These are phyloP conservation scores for Aureobasidium lini DNA, from an alignment of 2,329 filamentous ascomycete genomes.

Conservation along the genomic window DNA sequence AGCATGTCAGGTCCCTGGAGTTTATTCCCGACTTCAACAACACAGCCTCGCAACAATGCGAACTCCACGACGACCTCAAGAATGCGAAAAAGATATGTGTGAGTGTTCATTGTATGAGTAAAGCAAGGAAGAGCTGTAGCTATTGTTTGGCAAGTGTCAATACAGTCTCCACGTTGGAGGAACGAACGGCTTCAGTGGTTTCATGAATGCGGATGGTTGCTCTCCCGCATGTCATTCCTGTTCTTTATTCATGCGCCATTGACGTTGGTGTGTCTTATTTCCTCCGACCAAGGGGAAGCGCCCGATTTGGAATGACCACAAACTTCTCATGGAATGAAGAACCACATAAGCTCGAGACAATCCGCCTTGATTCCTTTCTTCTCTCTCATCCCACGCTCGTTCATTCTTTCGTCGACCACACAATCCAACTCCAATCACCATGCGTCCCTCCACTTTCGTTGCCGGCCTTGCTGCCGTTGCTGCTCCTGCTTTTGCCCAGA, in stretches of 20 bases:
- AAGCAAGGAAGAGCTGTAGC: not conserved
- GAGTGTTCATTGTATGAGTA: not conserved
- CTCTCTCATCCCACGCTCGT: conserved; percentile 6
- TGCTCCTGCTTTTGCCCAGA: conserved; percentile 30
- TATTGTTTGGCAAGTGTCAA: not conserved
- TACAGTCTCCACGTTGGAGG: not conserved
- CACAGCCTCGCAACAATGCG: not conserved
- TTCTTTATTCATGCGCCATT: conserved; percentile 8
- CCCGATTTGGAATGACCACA: conserved; percentile 11
- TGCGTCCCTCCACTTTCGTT: conserved; percentile 14
- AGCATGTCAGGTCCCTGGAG: not conserved
- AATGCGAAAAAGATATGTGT: not conserved
- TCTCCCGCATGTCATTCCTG: conserved; percentile 7
- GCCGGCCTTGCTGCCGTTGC: conserved; percentile 19
- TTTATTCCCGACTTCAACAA: not conserved
- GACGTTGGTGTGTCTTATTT: conserved; percentile 12
- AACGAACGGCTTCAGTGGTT: conserved; percentile 12
- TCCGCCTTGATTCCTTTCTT: not conserved
- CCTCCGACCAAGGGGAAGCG: not conserved
- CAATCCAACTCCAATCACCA: not conserved
- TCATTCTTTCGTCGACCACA: not conserved
- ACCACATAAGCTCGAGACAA: conserved; percentile 9
- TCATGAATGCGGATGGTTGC: not conserved
- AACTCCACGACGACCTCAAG: not conserved
- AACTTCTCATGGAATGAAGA: conserved; percentile 6